Conservation (phyloP, 164 flowering plant species). For the Protea cynaroides region DNA sequence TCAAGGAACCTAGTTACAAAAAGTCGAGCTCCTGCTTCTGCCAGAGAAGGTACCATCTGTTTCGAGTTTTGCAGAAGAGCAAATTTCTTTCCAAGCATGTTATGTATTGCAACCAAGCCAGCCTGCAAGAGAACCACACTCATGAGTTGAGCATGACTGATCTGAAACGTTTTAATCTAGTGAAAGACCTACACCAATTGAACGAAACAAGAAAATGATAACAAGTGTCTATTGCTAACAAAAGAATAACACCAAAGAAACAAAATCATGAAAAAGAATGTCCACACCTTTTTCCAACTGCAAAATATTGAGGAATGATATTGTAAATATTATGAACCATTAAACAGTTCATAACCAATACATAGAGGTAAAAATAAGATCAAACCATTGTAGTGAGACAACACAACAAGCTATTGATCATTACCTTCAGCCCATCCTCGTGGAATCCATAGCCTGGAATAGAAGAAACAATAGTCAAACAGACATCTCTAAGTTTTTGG, state of each 20-base stretch:
- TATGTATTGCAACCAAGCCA: conserved; percentile 66
- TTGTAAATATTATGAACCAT: too few species aligned
- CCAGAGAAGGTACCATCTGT: conserved; percentile 72
- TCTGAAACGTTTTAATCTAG: not conserved
- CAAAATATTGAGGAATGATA: too few species aligned
- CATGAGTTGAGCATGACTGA: not conserved
- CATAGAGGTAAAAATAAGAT: too few species aligned
- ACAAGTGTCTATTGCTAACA: too few species aligned
- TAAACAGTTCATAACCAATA: too few species aligned
- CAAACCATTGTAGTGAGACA: too few species aligned
- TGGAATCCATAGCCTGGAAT: conserved; percentile 87
- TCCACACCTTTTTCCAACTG: too few species aligned
- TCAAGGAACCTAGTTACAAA: conserved; percentile 63
- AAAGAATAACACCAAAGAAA: too few species aligned
- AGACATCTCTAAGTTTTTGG: too few species aligned
- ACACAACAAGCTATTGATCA: too few species aligned
- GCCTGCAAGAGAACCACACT: conserved; percentile 42
- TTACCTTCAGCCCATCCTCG: conserved; percentile 91
- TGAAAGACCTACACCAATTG: too few species aligned
- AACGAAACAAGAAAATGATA: not conserved
- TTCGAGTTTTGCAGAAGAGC: conserved; percentile 45
- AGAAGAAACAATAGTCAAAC: not conserved
- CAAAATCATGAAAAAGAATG: too few species aligned
- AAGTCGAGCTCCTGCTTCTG: conserved; percentile 72
- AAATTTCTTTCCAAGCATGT: conserved; percentile 43